Conservation (phyloP, 225 moss, liverwort and hornwort genomes). For the Climacium dendroides region DNA sequence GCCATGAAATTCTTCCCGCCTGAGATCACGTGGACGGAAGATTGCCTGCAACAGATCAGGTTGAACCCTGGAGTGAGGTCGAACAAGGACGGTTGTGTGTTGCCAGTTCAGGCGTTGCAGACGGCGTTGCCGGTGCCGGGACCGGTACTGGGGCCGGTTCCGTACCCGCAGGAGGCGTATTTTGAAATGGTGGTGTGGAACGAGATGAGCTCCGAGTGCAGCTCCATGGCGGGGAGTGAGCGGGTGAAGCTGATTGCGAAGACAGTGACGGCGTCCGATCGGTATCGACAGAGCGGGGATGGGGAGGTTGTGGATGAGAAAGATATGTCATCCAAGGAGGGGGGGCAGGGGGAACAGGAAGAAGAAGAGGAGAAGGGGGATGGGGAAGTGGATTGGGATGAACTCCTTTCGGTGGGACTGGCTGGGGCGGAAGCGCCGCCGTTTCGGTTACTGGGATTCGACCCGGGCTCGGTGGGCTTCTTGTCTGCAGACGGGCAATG, state of each 20-base stretch:
- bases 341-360: too few species aligned
- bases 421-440: conserved; percentile 53
- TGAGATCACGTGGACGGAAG: conserved; percentile 23
- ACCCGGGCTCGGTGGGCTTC: conserved; percentile 47
- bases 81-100: conserved; percentile 31
- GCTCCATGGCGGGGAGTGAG: conserved; percentile 35
- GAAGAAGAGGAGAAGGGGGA: not conserved
- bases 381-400: conserved; percentile 41
- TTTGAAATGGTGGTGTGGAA: conserved; percentile 33
- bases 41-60: conserved; percentile 35
- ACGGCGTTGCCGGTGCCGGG: conserved; percentile 44
- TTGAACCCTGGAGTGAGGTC: conserved; percentile 22
- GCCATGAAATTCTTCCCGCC: conserved; percentile 29
- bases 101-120: conserved; percentile 49
- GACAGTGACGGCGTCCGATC: conserved; percentile 10
- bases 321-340: not conserved
- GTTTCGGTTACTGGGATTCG: conserved; percentile 42
- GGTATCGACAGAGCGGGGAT: not conserved
- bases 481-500: conserved; percentile 49
- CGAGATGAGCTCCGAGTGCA: conserved; percentile 22
- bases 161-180: conserved; percentile 37
- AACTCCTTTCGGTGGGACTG: conserved; percentile 36
- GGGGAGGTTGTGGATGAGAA: not conserved
- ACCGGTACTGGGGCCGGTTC: conserved; percentile 32
- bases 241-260: conserved; percentile 47